These are phyloP conservation scores for Aureobasidium uvarum DNA, from an alignment of 2,329 filamentous ascomycete species.

Conservation along the genomic window DNA sequence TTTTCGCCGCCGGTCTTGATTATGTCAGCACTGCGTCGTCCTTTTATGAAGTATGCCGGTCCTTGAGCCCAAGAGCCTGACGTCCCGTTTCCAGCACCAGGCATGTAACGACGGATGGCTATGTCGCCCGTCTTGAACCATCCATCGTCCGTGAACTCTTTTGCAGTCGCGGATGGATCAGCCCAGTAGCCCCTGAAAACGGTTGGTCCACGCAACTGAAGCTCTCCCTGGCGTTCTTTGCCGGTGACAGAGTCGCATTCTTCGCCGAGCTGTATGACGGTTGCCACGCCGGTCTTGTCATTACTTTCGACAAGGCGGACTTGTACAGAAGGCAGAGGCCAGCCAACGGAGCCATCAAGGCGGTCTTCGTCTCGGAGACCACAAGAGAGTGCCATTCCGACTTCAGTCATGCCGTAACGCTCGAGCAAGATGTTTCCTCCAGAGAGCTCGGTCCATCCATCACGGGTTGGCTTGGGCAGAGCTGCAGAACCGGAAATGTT, in stretches of 20 bases:
- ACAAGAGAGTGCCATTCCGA: constrained; percentile 95
- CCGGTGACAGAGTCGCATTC: background rate
- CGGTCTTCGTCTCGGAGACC: constrained; percentile 74
- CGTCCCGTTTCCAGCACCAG: constrained; percentile 37
- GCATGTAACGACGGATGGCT: constrained; percentile 56
- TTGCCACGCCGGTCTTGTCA: background rate
- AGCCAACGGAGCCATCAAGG: constrained; percentile 82
- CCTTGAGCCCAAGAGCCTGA: constrained; percentile 60
- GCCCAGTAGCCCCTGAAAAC: constrained; percentile 32
- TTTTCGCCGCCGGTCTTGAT: constrained; percentile 89
- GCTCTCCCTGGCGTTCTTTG: background rate
- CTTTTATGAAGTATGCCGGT: constrained; percentile 85
- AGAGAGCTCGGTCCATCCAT: constrained; percentile 61
- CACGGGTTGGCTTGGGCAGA: constrained; percentile 82
- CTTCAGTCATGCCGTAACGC: constrained; percentile 98
- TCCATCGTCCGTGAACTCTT: constrained; percentile 74
- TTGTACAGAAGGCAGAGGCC: background rate
- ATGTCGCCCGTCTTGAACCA: constrained; percentile 99
- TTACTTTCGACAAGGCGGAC: background rate
- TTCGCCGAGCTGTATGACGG: background rate
- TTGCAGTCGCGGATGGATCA: constrained; percentile 74
- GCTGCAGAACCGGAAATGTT: constrained; percentile 94
- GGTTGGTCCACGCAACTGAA: background rate
- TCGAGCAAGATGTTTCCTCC: constrained; percentile 83
- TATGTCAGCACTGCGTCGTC: constrained; percentile 82